Evolutionary conservation across 1,284 basidiomycete genomes (phyloP), one percentile per base, ranked within the genome.

Genomic region (Vanrija sp.): DNA sequence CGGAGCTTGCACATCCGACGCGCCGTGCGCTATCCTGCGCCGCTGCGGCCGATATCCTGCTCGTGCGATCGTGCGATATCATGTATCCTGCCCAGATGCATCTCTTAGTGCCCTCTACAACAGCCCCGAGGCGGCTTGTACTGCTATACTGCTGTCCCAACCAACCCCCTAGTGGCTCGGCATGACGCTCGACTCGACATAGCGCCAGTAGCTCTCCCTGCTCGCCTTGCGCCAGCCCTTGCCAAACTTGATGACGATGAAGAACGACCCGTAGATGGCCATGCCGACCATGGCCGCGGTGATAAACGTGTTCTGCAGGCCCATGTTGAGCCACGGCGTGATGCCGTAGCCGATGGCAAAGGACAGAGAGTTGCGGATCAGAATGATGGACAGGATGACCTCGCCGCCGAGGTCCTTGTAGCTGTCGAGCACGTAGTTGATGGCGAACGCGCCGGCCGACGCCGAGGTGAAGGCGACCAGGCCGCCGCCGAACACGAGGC

Each of bases 361-460:
- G 16, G 49, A 50, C 8, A 62, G 38, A 10, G 56, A 49, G 54
- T 58, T 58, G 34, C 62, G 54, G 46, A 65, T 58, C 4, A 65
- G 44, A 19, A 66, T 65, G 45, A 61, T 60, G 16, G 57, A 61
- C 38, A 62, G 53, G 44, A 66, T 55, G 43, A 62, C 56, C 46
- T 67, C 66, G 26, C 60, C 57, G 19, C 54, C 49, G 38, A 66
- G 58, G 26, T 61, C 62, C 43, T 65, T 64, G 57, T 69, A 69
- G 5, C 46, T 55, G 61, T 69, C 67, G 19, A 69, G 38, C 8
- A 55, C 62, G 45, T 69, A 69, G 57, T 56, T 63, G 46, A 66
- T 54, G n/a, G 67, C 55, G 25, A 63, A 55, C 7, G 60, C 57
- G 15, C 59, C 65, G 38, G 51, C 61, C 18, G 51, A 55, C 14